Evolutionary conservation across 1,284 basidiomycete species (phyloP).

Genomic region (Marasmius sp.): DNA sequence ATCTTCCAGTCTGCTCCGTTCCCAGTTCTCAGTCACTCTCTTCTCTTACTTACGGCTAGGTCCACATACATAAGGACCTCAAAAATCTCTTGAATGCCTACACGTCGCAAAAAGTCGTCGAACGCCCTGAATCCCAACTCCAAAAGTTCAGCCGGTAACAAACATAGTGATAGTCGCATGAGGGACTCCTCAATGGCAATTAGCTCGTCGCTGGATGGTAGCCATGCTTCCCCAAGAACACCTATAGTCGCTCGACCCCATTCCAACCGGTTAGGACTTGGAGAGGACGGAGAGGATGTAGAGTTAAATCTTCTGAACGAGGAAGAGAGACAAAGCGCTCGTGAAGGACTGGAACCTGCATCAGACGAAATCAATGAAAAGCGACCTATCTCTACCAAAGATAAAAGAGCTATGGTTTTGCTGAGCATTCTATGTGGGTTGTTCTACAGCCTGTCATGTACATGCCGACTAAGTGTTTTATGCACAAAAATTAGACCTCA

Average conservation of each 20-base stretch:
- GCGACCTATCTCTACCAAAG: constrained; percentile 61
- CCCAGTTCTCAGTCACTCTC: neutral
- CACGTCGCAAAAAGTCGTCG: constrained; percentile 25
- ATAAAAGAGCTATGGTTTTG: constrained; percentile 85
- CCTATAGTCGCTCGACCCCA: constrained; percentile 44
- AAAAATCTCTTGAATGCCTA: constrained; percentile 25
- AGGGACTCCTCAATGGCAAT: constrained; percentile 29
- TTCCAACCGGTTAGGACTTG: constrained; percentile 23
- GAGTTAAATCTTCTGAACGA: constrained; percentile 65
- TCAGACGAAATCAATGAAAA: constrained; percentile 36
- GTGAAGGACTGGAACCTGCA: constrained; percentile 38
- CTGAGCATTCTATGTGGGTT: constrained; percentile 87
- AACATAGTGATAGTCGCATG: constrained; percentile 27
- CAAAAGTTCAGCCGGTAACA: constrained; percentile 35
- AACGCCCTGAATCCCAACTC: constrained; percentile 18
- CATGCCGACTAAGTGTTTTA: constrained; percentile 14
- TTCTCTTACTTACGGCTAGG: neutral
- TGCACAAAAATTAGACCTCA: constrained; percentile 57
- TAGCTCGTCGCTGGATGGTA: constrained; percentile 60
- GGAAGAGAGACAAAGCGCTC: constrained; percentile 52
- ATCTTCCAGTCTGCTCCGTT: neutral
- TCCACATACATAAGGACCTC: neutral
- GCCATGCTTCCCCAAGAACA: constrained; percentile 64
- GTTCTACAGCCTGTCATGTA: constrained; percentile 8
- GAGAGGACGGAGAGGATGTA: constrained; percentile 52